These are phyloP conservation scores for Cajanus cajan DNA, from an alignment of 306 rosid species.

Conservation along the genomic window DNA sequence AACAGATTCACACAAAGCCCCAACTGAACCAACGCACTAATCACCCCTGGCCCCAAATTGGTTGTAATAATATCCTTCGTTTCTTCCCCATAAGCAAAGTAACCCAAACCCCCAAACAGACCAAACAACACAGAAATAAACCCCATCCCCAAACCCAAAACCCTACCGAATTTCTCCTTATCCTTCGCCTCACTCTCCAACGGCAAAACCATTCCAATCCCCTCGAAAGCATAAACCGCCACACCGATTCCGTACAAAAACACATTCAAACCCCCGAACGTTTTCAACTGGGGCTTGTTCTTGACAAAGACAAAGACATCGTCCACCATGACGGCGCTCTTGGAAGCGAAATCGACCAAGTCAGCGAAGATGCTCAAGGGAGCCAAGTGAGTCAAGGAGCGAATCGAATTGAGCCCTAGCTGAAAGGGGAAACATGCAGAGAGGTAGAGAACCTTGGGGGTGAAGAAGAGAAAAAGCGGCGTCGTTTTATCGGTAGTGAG, in stretches of 20 bases:
- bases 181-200: conserved; percentile 62
- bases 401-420: conserved; percentile 62
- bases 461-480: conserved; percentile 39
- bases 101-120: conserved; percentile 64
- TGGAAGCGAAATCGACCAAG: conserved; percentile 55
- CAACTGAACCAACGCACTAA: conserved; percentile 57
- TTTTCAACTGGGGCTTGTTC: conserved; percentile 45
- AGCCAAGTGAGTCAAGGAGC: conserved; percentile 65
- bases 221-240: conserved; percentile 75
- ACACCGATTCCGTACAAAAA: conserved; percentile 72
- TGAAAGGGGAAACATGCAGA: conserved; percentile 78
- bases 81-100: conserved; percentile 73
- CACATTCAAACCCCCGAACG: conserved; percentile 60
- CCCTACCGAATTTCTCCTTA: conserved; percentile 58
- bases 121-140: conserved; percentile 59
- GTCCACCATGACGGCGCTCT: conserved; percentile 64
- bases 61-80: conserved; percentile 72
- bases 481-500: conserved; percentile 20
- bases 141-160: conserved; percentile 54
- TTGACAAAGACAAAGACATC: conserved; percentile 45
- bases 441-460: conserved; percentile 48
- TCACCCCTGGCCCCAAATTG: conserved; percentile 58
- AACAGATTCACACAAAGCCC: conserved; percentile 67
- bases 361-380: conserved; percentile 77
- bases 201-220: conserved; percentile 68